Evolutionary conservation across 495 filamentous ascomycete species (phyloP), one percentile per base, ranked within the genome.

Genomic region (Parathielavia appendiculata): DNA sequence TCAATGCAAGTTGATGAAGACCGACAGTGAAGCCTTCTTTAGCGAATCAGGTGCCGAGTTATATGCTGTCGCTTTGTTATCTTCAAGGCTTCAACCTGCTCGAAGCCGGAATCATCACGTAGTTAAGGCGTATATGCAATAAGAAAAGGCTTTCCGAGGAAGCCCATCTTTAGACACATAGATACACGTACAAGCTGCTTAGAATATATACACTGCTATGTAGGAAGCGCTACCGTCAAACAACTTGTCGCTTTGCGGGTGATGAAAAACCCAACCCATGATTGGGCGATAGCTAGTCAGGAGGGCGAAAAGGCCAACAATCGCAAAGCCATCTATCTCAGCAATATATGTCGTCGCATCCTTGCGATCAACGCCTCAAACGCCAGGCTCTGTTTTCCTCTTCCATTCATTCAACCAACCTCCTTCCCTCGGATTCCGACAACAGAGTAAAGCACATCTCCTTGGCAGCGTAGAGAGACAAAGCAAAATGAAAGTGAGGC

Each of bases 281-380:
- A 51, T 22, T 20, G 11, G 6, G 36, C 20, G 9, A 3, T 4
- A 1, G 14, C 30, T 16, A 32, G 39, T 39, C 34, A 26, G 12
- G 17, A 9, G 4, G 1, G 22, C 23, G 45, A n/a, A 44, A 8
- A 22, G 5, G 12, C n/a, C 1, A 4, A 23, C 46, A 32, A 5
- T 19, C n/a, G 13, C 26, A 32, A 49, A 34, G 14, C 48, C 49
- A 51, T 39, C 20, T 52, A 52, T 45, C 40, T 6, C 10, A 39
- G 34, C 30, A 36, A 36, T 14, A 38, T 38, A 10, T 38, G 9
- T 38, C 35, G 10, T 38, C 22, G 5, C 7, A n/a, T 9, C 36
- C 10, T n/a, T 16, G 16, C 52, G 43, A 41, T 38, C 35, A 56
- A 57, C 55, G 34, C 55, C 55, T 14, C 19, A 47, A 57, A 57